Evolutionary conservation across 2,329 filamentous ascomycete species (phyloP), one percentile per base, ranked within the genome.

Genomic region (Ophiostoma sp.): DNA sequence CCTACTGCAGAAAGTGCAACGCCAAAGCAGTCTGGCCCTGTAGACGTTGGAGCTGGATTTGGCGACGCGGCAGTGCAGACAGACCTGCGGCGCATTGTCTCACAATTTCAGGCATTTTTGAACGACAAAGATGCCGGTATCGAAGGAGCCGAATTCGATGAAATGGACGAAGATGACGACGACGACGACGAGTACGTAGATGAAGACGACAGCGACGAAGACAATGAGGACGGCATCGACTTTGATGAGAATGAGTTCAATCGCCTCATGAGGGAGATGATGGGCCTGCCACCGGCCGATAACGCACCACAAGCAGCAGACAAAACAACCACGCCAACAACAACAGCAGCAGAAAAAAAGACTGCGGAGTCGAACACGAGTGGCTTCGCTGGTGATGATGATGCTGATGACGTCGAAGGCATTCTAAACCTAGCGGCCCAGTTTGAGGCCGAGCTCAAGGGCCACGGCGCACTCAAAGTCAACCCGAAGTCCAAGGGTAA

Each of bases 181-280:
- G 79, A 83, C 14, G 78, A 77, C 1, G 79, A 83, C 11, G 78
- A 77, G 5, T 83, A 84, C 7, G 82, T 84, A 16, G 75, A 84
- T 0, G 83, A 83, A n/a, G 79, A 78, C 4, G 83, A 80, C 65
- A 86, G 84, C 69, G 86, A 88, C 36, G 85, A 85, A 27, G 90
- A 27, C 27, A 27, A 92, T 74, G 89, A 93, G 71, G 89, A 89
- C 72, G 89, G 90, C 63, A 86, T 91, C 5, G 89, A 87, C 68
- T 94, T 96, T 72, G 87, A 96, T 72, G 93, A 98, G 76, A 86
- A 88, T 47, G 89, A 94, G 67, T 97, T 97, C 73, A 84, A 89
- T 8, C 85, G 82, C 67, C 92, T 97, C 84, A 97, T 99, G 92
- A 87, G 88, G 70, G 91, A 96, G 75, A 93, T 96, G 88, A 93